Conservation (phyloP, 768 basidiomycete species). For the Suillus variegatus region DNA sequence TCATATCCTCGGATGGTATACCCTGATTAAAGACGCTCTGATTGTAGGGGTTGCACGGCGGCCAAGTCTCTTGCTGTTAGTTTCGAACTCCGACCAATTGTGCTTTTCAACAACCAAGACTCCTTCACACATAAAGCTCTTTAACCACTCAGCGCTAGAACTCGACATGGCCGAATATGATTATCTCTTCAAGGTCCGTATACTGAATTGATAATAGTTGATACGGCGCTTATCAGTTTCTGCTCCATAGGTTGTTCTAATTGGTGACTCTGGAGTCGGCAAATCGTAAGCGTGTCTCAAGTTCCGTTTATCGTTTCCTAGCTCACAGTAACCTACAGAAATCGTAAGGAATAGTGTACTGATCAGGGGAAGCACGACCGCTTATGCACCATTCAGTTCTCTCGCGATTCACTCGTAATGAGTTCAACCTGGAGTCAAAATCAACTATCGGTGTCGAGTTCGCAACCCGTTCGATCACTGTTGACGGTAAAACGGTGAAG, state of each 20-base stretch:
- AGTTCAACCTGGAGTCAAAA: conserved; percentile 99
- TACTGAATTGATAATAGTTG: neutral
- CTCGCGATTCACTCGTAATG: conserved; percentile 98
- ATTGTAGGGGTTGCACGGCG: conserved; percentile 45
- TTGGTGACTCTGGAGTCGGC: conserved; percentile 98
- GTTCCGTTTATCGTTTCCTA: conserved; percentile 6
- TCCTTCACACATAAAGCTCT: conserved; percentile 10
- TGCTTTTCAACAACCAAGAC: conserved; percentile 10
- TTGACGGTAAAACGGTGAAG: conserved; percentile 97
- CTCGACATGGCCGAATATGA: conserved; percentile 89
- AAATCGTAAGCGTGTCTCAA: conserved; percentile 81
- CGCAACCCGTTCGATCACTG: conserved; percentile 90
- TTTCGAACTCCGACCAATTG: conserved; percentile 33
- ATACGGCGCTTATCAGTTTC: conserved; percentile 5
- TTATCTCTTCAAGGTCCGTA: conserved; percentile 93
- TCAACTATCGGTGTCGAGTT: conserved; percentile 99
- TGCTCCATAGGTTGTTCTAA: conserved; percentile 84
- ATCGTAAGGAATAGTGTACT: conserved; percentile 29
- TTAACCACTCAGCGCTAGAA: conserved; percentile 12
- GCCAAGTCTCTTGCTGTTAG: neutral
- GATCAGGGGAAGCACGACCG: neutral
- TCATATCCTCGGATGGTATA: conserved; percentile 65
- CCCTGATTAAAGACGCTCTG: conserved; percentile 59
- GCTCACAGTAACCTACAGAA: conserved; percentile 23
- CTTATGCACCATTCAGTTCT: conserved; percentile 63